These are phyloP conservation scores for Thalia dealbata DNA, from an alignment of 176 grass and related monocot genomes.

Conservation along the genomic window DNA sequence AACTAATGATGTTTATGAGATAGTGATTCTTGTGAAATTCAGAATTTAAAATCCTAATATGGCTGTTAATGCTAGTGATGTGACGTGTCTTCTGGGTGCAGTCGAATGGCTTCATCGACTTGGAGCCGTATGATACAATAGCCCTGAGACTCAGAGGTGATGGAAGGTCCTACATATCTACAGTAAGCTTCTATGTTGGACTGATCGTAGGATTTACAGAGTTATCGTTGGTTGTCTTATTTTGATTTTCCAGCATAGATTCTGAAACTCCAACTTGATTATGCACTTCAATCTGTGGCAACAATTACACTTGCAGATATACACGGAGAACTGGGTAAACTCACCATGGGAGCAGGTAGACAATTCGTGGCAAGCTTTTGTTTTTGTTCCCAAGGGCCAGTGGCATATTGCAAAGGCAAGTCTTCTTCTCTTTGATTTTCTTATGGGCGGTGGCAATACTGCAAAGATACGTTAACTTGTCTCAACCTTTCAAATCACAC, in stretches of 20 bases:
- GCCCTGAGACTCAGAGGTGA: conserved; percentile 90
- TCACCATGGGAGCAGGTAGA: conserved; percentile 81
- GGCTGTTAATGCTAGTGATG: background rate
- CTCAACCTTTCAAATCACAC: background rate
- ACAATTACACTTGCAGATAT: conserved; percentile 48
- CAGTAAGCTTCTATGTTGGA: conserved; percentile 35
- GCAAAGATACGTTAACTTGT: too few relatives aligned
- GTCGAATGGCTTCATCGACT: conserved; percentile 82
- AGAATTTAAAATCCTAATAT: background rate
- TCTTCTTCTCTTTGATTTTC: background rate
- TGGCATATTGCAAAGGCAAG: conserved; percentile 73
- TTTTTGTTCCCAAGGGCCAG: conserved; percentile 43
- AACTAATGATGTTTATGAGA: background rate
- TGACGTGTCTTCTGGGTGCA: conserved; percentile 19
- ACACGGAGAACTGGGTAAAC: conserved; percentile 95
- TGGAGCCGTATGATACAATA: conserved; percentile 94
- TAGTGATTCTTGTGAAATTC: background rate
- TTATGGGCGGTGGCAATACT: too few relatives aligned
- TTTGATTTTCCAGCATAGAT: background rate
- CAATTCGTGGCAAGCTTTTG: conserved; percentile 94
- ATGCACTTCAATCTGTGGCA: background rate
- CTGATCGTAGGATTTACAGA: background rate
- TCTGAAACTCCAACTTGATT: background rate
- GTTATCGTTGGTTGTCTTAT: background rate
- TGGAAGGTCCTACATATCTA: conserved; percentile 97